Evolutionary conservation across 768 basidiomycete genomes (phyloP), one percentile per base, ranked within the genome.

Genomic region (Termitomyces sp.): DNA sequence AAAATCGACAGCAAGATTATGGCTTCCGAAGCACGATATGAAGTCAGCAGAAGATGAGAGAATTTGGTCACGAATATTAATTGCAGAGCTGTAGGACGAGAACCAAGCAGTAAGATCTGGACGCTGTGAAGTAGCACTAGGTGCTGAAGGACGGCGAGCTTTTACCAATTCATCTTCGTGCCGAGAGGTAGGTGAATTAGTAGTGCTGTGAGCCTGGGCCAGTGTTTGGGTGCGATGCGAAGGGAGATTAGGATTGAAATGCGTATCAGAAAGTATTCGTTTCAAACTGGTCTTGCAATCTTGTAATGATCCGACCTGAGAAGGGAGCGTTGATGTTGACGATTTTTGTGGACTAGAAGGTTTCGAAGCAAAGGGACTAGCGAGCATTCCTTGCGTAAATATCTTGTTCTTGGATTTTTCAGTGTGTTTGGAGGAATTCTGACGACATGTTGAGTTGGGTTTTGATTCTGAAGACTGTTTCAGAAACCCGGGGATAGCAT

Each of bases 1-100:
- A 59, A 78, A 78, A 57, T 76, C 70, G 13, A 75, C 64, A 24
- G 49, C 32, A 20, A 56, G 52, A n/a, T 63, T 61, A 36, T 72
- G 68, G 35, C 63, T 57, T 30, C 64, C 60, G 59, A 63, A 64
- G 59, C 68, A 70, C 30, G 35, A 41, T 20, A 51, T 55, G 51
- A 58, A 63, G 28, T 58, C 50, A 24, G 44, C 53, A 33, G 58
- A 57, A 28, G 57, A 47, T 1, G 60, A 56, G 28, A 57, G 44
- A 24, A 58, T 32, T n/a, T 53, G 49, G 18, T 57, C 38, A 4
- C 44, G 48, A 18, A 43, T 32, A 20, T 60, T 49, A 6, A 35
- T 45, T 36, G 47, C n/a, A 26, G 57, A 35, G 36, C 22, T 38
- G 20, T 55, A 55, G 35, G 57, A 55, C 36, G 54, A n/a, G 16